Evolutionary conservation across 306 rosid species (phyloP), one percentile per base, ranked within the genome.

Genomic region (Echinosophora koreensis): DNA sequence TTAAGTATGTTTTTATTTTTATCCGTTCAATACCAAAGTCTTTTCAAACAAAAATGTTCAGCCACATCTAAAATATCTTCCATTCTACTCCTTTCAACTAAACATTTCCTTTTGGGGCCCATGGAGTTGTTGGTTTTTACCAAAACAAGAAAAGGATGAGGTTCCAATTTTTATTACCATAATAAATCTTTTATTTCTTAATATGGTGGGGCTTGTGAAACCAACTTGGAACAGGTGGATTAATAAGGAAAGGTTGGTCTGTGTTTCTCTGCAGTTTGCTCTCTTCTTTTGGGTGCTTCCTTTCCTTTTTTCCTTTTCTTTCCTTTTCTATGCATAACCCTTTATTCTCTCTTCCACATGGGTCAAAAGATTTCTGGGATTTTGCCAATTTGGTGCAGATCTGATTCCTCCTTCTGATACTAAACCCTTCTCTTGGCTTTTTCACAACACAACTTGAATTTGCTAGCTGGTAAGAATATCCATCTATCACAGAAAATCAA

Each of bases 71-170:
- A 22, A 22, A 22, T 60, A 15, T 44, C 47, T 61, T 18, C 3
- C 17, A 6, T 30, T 4, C 17, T 39, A 65, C 18, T 18, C 66
- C 37, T 22, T 34, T 30, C 13, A 60, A 68, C 52, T 13, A 57
- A 57, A 64, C 30, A 12, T 39, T 74, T 61, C 6, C 50, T 11
- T 70, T 66, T 35, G 7, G 57, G 37, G 81, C 13, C n/a, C 18
- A 27, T 27, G n/a, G 51, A 39, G 15, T 81, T 37, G 15, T 81
- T 37, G 55, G 42, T 38, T 73, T 85, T 82, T 85, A 66, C 92
- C 89, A 79, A 86, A 90, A 86, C 80, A 74, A 83, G 89, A 54
- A 86, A 90, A 74, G 38, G 42, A 79, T 56, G 81, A 79, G 82
- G 85, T 74, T 77, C 66, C 67, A 51, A 71, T 46, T 52, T 61